Conservation (phyloP, 768 basidiomycete genomes). For the Jaapia argillacea region DNA sequence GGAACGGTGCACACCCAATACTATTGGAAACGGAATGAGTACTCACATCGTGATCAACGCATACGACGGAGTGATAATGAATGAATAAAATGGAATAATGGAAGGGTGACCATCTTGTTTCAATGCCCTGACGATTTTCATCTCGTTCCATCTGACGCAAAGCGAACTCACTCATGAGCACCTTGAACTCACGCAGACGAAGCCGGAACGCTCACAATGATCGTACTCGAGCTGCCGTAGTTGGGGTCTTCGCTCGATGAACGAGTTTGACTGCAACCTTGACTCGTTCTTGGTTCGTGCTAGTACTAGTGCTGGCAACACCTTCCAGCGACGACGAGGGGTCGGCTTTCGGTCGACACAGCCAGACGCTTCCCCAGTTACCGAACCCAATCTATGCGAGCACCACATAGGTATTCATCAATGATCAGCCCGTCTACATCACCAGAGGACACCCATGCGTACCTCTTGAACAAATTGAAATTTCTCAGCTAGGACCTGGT, state of each 20-base stretch:
- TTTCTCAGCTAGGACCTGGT: constrained; percentile 58
- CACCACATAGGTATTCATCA: constrained; percentile 8
- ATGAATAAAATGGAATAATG: constrained; percentile 87
- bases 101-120: constrained; percentile 83
- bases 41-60: constrained; percentile 89
- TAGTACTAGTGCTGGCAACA: no score
- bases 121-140: constrained; percentile 87
- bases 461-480: constrained; percentile 74
- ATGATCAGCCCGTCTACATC: constrained; percentile 1
- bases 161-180: constrained; percentile 3
- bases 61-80: constrained; percentile 86
- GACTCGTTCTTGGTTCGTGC: constrained; percentile 29
- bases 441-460: constrained; percentile 7
- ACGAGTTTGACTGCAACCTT: constrained; percentile 92
- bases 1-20: background rate
- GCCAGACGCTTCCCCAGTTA: constrained; percentile 91
- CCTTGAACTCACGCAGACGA: background rate
- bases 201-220: constrained; percentile 52
- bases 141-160: constrained; percentile 83
- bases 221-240: constrained; percentile 81
- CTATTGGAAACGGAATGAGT: constrained; percentile 1
- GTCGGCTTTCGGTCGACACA: constrained; percentile 52
- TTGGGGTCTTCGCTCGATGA: constrained; percentile 68
- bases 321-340: no score
- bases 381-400: constrained; percentile 71